Evolutionary conservation across 2,329 filamentous ascomycete species (phyloP), one percentile per base, ranked within the genome.

Genomic region (Leptographium flavum): DNA sequence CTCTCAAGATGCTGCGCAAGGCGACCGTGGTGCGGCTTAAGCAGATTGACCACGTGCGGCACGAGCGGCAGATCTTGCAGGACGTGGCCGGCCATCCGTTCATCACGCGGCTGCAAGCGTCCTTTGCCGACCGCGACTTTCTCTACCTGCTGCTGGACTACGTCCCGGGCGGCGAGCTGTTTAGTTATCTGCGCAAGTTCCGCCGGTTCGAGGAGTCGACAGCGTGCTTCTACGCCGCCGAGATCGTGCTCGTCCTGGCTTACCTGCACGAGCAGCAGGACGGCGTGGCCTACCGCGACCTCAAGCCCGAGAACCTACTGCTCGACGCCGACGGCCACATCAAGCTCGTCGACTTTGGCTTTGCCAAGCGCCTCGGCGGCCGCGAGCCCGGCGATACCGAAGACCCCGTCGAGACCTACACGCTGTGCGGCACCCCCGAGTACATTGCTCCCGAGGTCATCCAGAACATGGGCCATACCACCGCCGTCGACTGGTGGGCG

Each of bases 401-500:
- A 22, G 43, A 35, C 13, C 41, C 46, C 61, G 63, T 69, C 42
- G 83, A 88, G 63, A 88, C 84, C 6, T 90, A 88, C 56, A 90
- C 84, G 3, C 71, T 90, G 25, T 90, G 84, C 61, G 84, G 84
- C 42, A 90, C 84, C 2, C 84, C 84, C 39, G 84, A 90, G 58
- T 90, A 90, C 60, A 76, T 90, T 39, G 84, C 84, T 2, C 84
- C 84, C 5, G 84, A 90, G 64, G 84, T 90, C 36, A 88, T 90
- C 53, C 77, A 86, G 52, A 87, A 86, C 59, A 87, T 85, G 58
- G 84, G 82, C 13, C 78, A 82, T 57, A 80, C 75, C 3, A 79
- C 75, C 3, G 83, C 84, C 14, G 84, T 90, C 31, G 84, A 90
- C 66, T 90, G 84, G 84, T 90, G 85, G 85, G 84, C 85, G 1